Percentiles rank a stretch among this genome's conserved stretches.
These are phyloP conservation scores for Aspergillus novofumigatus DNA, from an alignment of 2,329 filamentous ascomycete species.

Conservation along the genomic window DNA sequence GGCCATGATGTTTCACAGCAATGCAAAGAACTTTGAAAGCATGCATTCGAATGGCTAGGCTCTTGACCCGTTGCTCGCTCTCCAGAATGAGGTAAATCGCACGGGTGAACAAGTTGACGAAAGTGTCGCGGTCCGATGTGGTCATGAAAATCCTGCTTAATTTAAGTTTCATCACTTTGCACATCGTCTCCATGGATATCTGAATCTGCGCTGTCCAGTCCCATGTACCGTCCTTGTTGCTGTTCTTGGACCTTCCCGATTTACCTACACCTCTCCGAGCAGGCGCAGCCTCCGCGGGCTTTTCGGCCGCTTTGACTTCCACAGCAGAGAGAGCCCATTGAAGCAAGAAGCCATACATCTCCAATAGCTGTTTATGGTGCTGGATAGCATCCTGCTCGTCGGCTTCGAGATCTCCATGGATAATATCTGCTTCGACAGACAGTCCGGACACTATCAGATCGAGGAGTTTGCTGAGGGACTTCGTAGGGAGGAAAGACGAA, in stretches of 20 bases:
- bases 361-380: conserved; percentile 85
- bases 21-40: conserved; percentile 96
- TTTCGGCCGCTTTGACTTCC: conserved; percentile 89
- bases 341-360: conserved; percentile 88
- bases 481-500: conserved; percentile 70
- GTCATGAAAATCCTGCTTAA: conserved; percentile 90
- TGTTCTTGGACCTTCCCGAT: conserved; percentile 64
- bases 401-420: conserved; percentile 79
- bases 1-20: conserved; percentile 94
- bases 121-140: conserved; percentile 92
- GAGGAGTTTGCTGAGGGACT: conserved; percentile 86
- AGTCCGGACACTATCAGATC: conserved; percentile 84
- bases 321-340: conserved; percentile 96
- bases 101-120: conserved; percentile 84
- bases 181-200: conserved; percentile 86
- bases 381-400: conserved; percentile 85
- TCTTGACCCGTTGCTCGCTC: conserved; percentile 89
- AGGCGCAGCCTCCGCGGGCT: conserved; percentile 67
- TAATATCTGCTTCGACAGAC: conserved; percentile 77
- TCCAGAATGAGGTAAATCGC: conserved; percentile 93
- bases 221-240: conserved; percentile 72
- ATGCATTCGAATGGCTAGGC: conserved; percentile 86
- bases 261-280: conserved; percentile 71
- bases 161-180: conserved; percentile 90
- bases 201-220: conserved; percentile 87